phyloP scores from a whole-genome alignment of 305 asterid genomes.

The Plantago rigida region DNA sequence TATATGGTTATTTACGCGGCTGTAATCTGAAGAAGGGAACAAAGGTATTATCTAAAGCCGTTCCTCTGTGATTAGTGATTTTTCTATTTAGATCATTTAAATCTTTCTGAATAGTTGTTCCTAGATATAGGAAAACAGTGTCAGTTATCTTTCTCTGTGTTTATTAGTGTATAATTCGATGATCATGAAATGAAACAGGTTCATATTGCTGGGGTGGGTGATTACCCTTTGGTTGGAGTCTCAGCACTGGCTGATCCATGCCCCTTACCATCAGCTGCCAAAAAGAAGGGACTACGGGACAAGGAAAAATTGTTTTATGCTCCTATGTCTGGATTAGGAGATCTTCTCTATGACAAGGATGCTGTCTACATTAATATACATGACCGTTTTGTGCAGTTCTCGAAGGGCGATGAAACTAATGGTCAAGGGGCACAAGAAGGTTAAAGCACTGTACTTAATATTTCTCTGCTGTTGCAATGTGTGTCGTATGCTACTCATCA shows the following conservation, averaged over 20 bases:
- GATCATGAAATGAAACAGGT: conserved; percentile 39
- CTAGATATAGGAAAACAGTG: background rate
- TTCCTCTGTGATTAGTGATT: conserved; percentile 7
- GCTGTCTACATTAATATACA: conserved; percentile 90
- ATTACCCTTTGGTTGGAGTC: conserved; percentile 56
- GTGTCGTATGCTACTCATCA: too few relatives aligned
- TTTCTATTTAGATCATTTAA: background rate
- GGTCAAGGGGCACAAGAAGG: conserved; percentile 44
- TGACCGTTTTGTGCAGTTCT: conserved; percentile 85
- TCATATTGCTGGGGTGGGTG: conserved; percentile 98
- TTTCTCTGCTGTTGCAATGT: conserved; percentile 4
- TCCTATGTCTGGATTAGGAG: conserved; percentile 96
- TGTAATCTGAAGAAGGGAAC: conserved; percentile 85
- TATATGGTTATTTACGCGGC: conserved; percentile 92
- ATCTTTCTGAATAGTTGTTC: background rate
- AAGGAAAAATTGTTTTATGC: conserved; percentile 94
- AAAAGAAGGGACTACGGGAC: conserved; percentile 93
- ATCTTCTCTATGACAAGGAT: conserved; percentile 90
- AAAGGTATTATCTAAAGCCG: conserved; percentile 41
- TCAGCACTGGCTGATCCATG: conserved; percentile 82
- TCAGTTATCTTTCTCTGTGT: background rate
- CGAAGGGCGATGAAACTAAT: conserved; percentile 49
- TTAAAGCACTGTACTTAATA: conserved; percentile 23
- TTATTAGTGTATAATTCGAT: conserved; percentile 16
- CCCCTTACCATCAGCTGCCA: conserved; percentile 93